Conservation (phyloP, 2,329 filamentous ascomycete species). For the Trichoderma koningii region DNA sequence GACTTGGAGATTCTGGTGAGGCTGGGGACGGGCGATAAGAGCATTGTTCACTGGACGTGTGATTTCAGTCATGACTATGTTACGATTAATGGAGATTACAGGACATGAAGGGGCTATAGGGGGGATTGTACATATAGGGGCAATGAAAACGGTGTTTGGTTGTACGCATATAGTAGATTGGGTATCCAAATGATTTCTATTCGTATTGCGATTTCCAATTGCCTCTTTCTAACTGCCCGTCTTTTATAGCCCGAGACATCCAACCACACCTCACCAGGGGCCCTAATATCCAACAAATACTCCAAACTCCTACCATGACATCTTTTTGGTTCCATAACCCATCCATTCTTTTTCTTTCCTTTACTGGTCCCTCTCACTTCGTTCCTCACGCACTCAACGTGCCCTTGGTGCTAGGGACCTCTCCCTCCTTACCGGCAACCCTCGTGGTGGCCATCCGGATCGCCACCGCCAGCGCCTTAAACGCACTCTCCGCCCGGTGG, state of each 20-base stretch:
- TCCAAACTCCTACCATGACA: slow-evolving; percentile 10
- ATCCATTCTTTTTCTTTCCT: slow-evolving; percentile 10
- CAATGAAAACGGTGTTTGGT: not conserved
- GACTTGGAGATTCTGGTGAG: slow-evolving; percentile 77
- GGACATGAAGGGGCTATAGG: slow-evolving; percentile 49
- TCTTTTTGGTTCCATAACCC: too few relatives aligned
- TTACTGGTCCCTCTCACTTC: not conserved
- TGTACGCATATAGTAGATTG: not conserved
- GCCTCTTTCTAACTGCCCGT: not conserved
- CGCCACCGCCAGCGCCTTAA: slow-evolving; percentile 93
- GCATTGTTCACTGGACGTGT: slow-evolving; percentile 80
- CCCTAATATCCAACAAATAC: slow-evolving; percentile 12
- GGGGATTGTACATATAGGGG: not conserved
- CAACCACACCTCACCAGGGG: not conserved
- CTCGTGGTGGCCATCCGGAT: slow-evolving; percentile 73
- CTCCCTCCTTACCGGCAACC: slow-evolving; percentile 79
- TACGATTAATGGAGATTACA: slow-evolving; percentile 69
- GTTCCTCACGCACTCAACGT: slow-evolving; percentile 64
- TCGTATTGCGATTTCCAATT: not conserved
- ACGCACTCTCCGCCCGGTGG: slow-evolving; percentile 92
- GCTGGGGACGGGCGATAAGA: slow-evolving; percentile 67
- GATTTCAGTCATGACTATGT: slow-evolving; percentile 84
- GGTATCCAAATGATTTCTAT: slow-evolving; percentile 3
- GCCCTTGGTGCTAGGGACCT: slow-evolving; percentile 95
- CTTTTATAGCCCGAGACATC: not conserved